phyloP scores from a whole-genome alignment of 345 rosid genomes.

The Citrus trifoliata region DNA sequence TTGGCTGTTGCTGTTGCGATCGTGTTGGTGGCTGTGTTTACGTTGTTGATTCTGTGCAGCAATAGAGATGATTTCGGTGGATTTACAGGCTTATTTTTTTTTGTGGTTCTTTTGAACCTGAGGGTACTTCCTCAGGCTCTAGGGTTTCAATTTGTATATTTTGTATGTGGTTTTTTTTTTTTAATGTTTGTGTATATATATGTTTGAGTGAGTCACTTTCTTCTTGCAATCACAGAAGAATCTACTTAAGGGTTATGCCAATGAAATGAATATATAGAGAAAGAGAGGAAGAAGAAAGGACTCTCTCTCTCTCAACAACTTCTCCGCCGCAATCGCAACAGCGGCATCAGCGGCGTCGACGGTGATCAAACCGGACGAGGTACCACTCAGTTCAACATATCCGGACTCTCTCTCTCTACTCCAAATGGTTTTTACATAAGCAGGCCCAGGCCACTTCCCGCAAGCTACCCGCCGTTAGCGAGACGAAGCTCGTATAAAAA shows the following conservation, averaged over 20 bases:
- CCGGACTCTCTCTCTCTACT: too few relatives aligned
- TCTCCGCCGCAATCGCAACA: too few relatives aligned
- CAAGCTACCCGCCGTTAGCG: too few relatives aligned
- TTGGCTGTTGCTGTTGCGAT: conserved; percentile 1
- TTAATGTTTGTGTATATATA: background rate
- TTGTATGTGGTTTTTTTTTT: background rate
- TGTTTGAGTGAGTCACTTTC: background rate
- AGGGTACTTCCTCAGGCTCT: too few relatives aligned
- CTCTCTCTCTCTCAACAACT: too few relatives aligned
- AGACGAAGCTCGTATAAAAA: too few relatives aligned
- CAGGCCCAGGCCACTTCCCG: too few relatives aligned
- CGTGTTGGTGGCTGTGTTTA: background rate
- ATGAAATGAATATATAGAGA: conserved; percentile 12
- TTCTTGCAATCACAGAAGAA: background rate
- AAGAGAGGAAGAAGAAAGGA: background rate
- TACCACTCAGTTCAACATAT: too few relatives aligned
- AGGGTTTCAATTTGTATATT: background rate
- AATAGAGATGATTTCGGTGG: conserved; percentile 28
- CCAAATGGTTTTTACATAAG: too few relatives aligned
- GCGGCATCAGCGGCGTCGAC: too few relatives aligned
- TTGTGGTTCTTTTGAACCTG: background rate
- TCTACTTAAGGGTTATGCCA: conserved; percentile 3
- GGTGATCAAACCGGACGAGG: too few relatives aligned
- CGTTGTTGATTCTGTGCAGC: conserved; percentile 27
- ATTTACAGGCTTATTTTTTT: conserved; percentile 21